Evolutionary conservation across 2,329 filamentous ascomycete species (phyloP).

Genomic region (Microascus cirrosus): DNA sequence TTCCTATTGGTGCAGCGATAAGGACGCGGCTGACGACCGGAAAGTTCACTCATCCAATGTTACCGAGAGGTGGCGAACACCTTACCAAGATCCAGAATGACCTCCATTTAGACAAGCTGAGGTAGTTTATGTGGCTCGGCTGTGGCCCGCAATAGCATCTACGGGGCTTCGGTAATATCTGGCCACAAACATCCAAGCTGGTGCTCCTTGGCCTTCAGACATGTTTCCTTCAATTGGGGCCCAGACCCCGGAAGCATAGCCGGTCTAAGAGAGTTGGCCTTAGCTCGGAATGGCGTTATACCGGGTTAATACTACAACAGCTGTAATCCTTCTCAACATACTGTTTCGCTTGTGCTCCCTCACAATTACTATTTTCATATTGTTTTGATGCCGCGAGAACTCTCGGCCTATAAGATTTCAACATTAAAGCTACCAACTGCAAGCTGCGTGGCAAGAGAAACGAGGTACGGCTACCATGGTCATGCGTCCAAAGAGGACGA

Average conservation of each 20-base stretch:
- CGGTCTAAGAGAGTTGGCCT: background rate
- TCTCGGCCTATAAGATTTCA: background rate
- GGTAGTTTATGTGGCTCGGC: too few species aligned
- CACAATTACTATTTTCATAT: background rate
- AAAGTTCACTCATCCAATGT: background rate
- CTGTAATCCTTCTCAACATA: background rate
- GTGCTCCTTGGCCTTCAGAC: too few species aligned
- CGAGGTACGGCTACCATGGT: background rate
- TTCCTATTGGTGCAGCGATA: background rate
- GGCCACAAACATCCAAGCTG: too few species aligned
- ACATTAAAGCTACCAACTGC: background rate
- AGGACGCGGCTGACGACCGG: background rate
- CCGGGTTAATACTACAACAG: background rate
- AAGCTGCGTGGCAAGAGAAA: background rate
- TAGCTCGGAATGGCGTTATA: background rate
- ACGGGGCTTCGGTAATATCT: too few species aligned
- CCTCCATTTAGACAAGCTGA: too few species aligned
- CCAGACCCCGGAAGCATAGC: background rate
- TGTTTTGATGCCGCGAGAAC: background rate
- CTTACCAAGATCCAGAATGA: background rate
- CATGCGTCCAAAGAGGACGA: background rate
- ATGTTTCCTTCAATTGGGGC: too few species aligned
- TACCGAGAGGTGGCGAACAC: background rate
- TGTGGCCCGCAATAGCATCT: too few species aligned
- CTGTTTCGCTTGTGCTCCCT: background rate